These are phyloP conservation scores for Ogataea thermomethanolica DNA, from an alignment of 805 yeast genomes.

Conservation along the genomic window DNA sequence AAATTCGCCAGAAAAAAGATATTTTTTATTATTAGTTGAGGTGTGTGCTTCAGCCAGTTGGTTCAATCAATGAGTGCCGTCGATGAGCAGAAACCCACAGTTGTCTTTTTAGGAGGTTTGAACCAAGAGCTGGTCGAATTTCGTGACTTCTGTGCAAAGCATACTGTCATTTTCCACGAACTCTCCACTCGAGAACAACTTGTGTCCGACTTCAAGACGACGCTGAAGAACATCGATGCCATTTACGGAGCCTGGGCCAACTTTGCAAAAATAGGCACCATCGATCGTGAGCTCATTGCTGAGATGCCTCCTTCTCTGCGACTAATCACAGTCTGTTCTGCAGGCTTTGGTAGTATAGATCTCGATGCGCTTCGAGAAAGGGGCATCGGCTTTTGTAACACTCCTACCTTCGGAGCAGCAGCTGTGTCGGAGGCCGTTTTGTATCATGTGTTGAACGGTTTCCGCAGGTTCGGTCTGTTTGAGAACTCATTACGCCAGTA, in stretches of 20 bases:
- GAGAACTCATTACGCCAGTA: conserved; percentile 38
- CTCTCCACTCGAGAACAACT: conserved; percentile 41
- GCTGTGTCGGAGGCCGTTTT: conserved; percentile 75
- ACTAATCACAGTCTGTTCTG: conserved; percentile 52
- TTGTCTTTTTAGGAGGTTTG: conserved; percentile 49
- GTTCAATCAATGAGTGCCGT: neutral
- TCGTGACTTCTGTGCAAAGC: conserved; percentile 38
- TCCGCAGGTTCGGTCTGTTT: conserved; percentile 53
- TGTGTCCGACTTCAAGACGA: conserved; percentile 37
- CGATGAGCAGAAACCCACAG: conserved; percentile 16
- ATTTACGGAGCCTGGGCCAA: conserved; percentile 54
- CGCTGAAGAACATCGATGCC: conserved; percentile 39
- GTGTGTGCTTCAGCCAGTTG: neutral
- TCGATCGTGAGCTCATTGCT: conserved; percentile 39
- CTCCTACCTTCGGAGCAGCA: conserved; percentile 54
- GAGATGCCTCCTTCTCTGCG: conserved; percentile 42
- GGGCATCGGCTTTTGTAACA: conserved; percentile 57
- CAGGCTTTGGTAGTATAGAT: conserved; percentile 46
- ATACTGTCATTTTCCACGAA: conserved; percentile 38
- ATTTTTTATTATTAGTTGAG: neutral
- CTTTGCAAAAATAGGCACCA: conserved; percentile 42
- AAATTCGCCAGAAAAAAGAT: conserved; percentile 4
- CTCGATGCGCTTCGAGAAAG: conserved; percentile 31
- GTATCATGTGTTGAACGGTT: conserved; percentile 52
- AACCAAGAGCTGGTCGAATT: conserved; percentile 47